Conservation (phyloP, 169 alveolate species). For the Plasmodium gonderi region DNA sequence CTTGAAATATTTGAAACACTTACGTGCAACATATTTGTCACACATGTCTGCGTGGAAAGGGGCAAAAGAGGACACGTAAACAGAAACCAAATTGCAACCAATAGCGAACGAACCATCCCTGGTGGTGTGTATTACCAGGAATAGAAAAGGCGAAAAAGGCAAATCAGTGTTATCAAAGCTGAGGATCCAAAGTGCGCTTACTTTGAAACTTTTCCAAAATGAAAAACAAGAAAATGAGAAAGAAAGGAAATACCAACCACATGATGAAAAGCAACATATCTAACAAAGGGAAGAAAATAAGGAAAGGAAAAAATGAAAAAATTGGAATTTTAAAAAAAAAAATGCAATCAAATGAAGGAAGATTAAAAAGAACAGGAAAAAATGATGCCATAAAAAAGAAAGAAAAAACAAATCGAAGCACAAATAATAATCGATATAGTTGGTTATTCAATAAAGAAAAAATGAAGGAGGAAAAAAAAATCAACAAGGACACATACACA, state of each 20-base stretch:
- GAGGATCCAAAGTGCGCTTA: background rate
- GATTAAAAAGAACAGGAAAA: background rate
- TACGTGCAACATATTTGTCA: too few relatives aligned
- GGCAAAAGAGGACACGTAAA: too few relatives aligned
- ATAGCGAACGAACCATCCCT: too few relatives aligned
- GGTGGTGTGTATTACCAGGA: too few relatives aligned
- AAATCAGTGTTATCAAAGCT: background rate
- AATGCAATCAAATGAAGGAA: background rate
- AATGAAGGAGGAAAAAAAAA: background rate
- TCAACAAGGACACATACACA: too few relatives aligned
- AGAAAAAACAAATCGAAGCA: background rate
- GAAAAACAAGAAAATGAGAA: background rate
- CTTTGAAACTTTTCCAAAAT: background rate
- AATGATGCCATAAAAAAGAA: background rate
- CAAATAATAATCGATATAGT: constrained; percentile 4
- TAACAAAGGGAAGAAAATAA: background rate
- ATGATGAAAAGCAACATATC: background rate
- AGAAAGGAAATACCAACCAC: background rate
- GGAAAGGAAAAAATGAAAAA: background rate
- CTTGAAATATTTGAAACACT: too few relatives aligned
- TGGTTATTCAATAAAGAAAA: constrained; percentile 13
- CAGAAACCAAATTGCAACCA: too few relatives aligned
- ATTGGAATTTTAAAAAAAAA: too few relatives aligned
- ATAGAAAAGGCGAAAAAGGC: too few relatives aligned
- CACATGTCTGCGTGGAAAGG: too few relatives aligned